A percentile compares a stretch with the other conserved stretches of the same genome.
Evolutionary conservation across 345 rosid species (phyloP).

Genomic region (Rubroshorea leprosula): DNA sequence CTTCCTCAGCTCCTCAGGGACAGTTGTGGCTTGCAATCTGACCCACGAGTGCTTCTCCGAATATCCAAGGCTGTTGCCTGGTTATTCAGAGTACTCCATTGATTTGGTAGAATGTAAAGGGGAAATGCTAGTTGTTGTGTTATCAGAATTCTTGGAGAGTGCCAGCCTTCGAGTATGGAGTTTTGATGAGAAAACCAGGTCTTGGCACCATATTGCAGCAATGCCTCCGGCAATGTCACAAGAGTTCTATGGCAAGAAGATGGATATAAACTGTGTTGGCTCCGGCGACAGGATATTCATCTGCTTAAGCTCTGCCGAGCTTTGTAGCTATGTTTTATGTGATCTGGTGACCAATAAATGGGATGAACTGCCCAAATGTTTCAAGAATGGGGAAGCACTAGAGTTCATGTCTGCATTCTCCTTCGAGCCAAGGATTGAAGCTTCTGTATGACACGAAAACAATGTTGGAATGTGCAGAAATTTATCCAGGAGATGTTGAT

Average conservation of each 20-base stretch:
- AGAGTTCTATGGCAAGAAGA: conserved; percentile 65
- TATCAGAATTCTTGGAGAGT: conserved; percentile 75
- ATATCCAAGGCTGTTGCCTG: conserved; percentile 70
- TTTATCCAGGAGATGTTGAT: not conserved
- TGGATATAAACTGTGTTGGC: conserved; percentile 80
- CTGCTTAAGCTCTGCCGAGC: conserved; percentile 59
- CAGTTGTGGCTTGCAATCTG: conserved; percentile 62
- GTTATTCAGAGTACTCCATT: conserved; percentile 63
- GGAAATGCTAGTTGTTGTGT: conserved; percentile 53
- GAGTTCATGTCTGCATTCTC: conserved; percentile 80
- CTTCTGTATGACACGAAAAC: conserved; percentile 32
- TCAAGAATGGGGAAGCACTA: conserved; percentile 42
- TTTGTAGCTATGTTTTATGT: conserved; percentile 49
- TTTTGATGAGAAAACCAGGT: conserved; percentile 34
- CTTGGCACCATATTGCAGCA: conserved; percentile 58
- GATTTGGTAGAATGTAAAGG: conserved; percentile 77
- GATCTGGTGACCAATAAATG: conserved; percentile 45
- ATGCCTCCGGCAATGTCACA: conserved; percentile 87
- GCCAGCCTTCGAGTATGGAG: conserved; percentile 83
- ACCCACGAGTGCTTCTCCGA: conserved; percentile 44
- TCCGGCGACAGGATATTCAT: conserved; percentile 55
- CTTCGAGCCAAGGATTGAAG: conserved; percentile 82
- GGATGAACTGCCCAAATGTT: conserved; percentile 55
- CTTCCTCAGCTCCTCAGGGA: conserved; percentile 72
- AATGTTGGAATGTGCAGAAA: not conserved